Base-by-base conservation (phyloP, 345 rosid genomes). In the Pistacia integerrima region DNA sequence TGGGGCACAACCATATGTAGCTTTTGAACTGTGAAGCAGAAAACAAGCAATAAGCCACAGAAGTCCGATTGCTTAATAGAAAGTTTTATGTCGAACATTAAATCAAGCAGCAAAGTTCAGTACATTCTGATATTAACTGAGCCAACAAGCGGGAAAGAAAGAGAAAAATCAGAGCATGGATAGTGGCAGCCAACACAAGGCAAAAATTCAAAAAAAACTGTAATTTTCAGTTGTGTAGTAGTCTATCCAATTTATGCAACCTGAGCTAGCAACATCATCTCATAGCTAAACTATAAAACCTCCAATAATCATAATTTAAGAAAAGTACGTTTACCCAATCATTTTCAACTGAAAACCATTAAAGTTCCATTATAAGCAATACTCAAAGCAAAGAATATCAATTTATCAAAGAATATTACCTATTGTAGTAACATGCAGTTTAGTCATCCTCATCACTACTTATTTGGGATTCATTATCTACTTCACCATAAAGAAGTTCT, bases 401-500 rank as follows among this genome's bases (percentile, higher is more conserved):
- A 74, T n/a, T 49, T 51, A 44, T 9, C 57, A 25, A 56, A 66
- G 57, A 16, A 28, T 44, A 44, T 16, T 75, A 67, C 78, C 78
- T 41, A 59, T 67, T 46, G 11, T 2, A 30, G 66, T 35, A 41
- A 44, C 16, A 69, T 14, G 63, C 67, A 0, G 13, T 41, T 74
- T 63, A 83, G 68, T 82, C 77, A 68, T 85, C 86, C 68, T 81
- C 90, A 61, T 92, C 92, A 20, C 97, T 92, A 77, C 94, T 90
- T 76, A 91, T 74, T 72, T 90, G 87, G 7, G 98, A 93, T 70
- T 91, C 97, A 67, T 85, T 88, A 69, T 91, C 90, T 46, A 91
- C 90, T 74, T 87, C 94, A 73, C 84, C 85, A 58, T 85, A 91
- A 70, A 80, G 74, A 81, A 74, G 84, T 0, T 92, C 97, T 58